Percentiles rank a stretch among this genome's conserved stretches.
These are phyloP conservation scores for Dalechampia spathulata DNA, from an alignment of 441 rosid species.

Conservation along the genomic window DNA sequence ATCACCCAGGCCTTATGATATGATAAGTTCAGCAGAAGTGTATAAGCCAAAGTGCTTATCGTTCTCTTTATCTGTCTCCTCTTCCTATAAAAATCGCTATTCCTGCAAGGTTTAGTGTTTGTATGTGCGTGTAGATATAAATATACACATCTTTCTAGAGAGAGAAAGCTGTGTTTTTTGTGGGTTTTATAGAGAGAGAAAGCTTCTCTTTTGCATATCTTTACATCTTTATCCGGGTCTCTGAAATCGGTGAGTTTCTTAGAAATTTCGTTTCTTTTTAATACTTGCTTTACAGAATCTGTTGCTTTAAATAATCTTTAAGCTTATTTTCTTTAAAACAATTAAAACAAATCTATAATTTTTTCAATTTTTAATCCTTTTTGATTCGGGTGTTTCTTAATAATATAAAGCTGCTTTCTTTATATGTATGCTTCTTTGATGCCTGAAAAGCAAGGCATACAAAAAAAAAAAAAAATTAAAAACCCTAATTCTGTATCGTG, in stretches of 20 bases:
- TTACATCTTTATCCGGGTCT: no score
- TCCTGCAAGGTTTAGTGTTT: slow-evolving; percentile 47
- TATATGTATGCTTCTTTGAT: slow-evolving; percentile 23
- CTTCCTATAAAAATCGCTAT: slow-evolving; percentile 46
- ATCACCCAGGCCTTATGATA: not conserved
- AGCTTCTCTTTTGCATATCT: no score
- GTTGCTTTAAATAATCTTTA: no score
- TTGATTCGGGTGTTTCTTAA: slow-evolving; percentile 3
- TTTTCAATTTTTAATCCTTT: slow-evolving; percentile 23
- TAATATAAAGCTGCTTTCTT: no score
- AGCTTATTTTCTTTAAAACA: no score
- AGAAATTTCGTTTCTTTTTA: no score
- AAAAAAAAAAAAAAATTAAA: not conserved
- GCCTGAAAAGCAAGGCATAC: no score
- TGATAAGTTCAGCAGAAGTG: not conserved
- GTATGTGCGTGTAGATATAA: no score
- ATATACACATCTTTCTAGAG: no score
- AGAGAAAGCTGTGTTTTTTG: slow-evolving; percentile 24
- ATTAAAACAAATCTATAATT: no score
- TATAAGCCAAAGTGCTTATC: rapidly evolving
- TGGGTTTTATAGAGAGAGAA: no score
- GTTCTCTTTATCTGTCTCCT: slow-evolving; percentile 39
- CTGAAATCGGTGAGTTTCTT: slow-evolving; percentile 48
- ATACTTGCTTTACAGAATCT: no score
- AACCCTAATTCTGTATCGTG: slow-evolving; percentile 38